Evolutionary conservation across 345 rosid species (phyloP).

Genomic region (Garcia nutans): DNA sequence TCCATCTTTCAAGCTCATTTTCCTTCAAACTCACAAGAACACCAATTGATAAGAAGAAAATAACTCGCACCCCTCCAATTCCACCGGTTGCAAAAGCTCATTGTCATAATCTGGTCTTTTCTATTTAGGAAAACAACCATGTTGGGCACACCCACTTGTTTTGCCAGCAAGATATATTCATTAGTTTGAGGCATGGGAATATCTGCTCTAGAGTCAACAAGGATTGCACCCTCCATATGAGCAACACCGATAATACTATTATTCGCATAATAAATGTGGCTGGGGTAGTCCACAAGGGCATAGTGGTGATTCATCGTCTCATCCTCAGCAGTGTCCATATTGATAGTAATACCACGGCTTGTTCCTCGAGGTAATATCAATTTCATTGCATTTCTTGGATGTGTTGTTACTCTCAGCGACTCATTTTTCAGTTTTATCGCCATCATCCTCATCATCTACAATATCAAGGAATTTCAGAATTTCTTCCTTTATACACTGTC

Average conservation of each 20-base stretch:
- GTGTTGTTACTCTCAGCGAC: slow-evolving; percentile 65
- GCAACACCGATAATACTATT: slow-evolving; percentile 91
- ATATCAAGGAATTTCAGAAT: too few relatives aligned
- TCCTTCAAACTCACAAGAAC: slow-evolving; percentile 86
- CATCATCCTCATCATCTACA: too few relatives aligned
- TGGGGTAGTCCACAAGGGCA: slow-evolving; percentile 88
- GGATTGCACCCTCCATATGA: slow-evolving; percentile 92
- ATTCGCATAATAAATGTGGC: slow-evolving; percentile 88
- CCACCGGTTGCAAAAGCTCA: slow-evolving; percentile 82
- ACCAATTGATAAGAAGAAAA: slow-evolving; percentile 58
- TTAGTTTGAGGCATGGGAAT: slow-evolving; percentile 97
- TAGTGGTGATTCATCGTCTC: slow-evolving; percentile 86
- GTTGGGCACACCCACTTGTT: too few relatives aligned
- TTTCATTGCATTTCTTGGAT: slow-evolving; percentile 82
- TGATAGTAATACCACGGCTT: slow-evolving; percentile 87
- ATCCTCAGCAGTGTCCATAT: slow-evolving; percentile 85
- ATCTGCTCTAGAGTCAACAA: slow-evolving; percentile 76
- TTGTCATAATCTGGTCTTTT: slow-evolving; percentile 86
- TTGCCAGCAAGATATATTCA: slow-evolving; percentile 68
- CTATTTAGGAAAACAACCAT: slow-evolving; percentile 65
- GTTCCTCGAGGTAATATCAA: slow-evolving; percentile 87
- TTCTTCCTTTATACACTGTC: too few relatives aligned
- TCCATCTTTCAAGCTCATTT: too few relatives aligned
- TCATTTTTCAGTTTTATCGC: too few relatives aligned
- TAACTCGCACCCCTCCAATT: slow-evolving; percentile 88